Evolutionary conservation across 345 rosid genomes (phyloP).

Genomic region (Rhodamnia rubescens): DNA sequence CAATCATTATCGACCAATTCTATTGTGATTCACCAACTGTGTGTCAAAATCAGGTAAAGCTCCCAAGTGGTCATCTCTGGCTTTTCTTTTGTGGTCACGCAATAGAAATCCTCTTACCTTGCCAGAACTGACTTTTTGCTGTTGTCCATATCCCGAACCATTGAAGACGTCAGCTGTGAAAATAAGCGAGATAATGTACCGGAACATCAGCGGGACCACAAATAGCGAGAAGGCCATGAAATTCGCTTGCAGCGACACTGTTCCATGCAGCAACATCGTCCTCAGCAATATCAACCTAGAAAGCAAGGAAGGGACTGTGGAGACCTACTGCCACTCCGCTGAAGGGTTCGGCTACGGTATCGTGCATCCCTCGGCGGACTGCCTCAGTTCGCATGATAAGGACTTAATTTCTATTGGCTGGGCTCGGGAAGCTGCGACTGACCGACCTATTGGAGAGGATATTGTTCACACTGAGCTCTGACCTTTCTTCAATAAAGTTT

Average conservation of each 20-base stretch:
- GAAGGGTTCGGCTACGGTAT: slow-evolving; percentile 71
- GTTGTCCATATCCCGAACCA: neutral
- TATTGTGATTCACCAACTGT: slow-evolving; percentile 82
- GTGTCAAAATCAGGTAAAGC: slow-evolving; percentile 73
- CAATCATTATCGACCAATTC: slow-evolving; percentile 91
- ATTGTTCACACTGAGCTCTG: slow-evolving; percentile 58
- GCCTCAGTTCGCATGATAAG: slow-evolving; percentile 64
- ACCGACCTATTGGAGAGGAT: slow-evolving; percentile 11
- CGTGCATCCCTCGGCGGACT: slow-evolving; percentile 88
- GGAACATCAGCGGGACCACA: slow-evolving; percentile 74
- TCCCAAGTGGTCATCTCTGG: neutral
- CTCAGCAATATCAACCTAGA: slow-evolving; percentile 73
- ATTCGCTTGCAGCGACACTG: slow-evolving; percentile 87
- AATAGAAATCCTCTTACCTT: neutral
- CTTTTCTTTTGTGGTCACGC: neutral
- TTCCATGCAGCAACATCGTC: slow-evolving; percentile 74
- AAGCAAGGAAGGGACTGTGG: slow-evolving; percentile 54
- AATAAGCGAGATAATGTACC: slow-evolving; percentile 78
- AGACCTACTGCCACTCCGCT: slow-evolving; percentile 90
- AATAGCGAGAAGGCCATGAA: slow-evolving; percentile 63
- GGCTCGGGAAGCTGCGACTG: neutral
- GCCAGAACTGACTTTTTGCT: neutral
- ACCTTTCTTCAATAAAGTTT: neutral
- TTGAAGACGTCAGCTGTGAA: slow-evolving; percentile 79
- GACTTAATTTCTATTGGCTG: neutral